Evolutionary conservation across 805 yeast genomes (phyloP).

Genomic region (Kluyveromyces lactis): DNA sequence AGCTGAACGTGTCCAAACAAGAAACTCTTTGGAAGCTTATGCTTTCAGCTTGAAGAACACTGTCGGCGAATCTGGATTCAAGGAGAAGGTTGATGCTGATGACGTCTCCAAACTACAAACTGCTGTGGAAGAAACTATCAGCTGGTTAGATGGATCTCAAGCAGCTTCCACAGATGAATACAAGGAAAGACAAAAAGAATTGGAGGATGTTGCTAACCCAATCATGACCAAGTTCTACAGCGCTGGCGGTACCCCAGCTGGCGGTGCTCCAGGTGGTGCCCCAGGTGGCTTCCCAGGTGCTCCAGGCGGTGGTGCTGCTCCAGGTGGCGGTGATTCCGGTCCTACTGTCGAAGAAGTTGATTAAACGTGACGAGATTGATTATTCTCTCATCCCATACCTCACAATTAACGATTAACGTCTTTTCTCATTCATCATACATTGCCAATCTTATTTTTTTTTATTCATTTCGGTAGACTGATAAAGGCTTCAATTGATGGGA

Average conservation of each 20-base stretch:
- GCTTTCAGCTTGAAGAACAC: slow-evolving; percentile 89
- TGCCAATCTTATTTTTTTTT: no score
- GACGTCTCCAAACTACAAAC: slow-evolving; percentile 63
- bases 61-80: slow-evolving; percentile 62
- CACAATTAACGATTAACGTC: no score
- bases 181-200: slow-evolving; percentile 89
- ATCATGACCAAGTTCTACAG: slow-evolving; percentile 96
- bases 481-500: no score
- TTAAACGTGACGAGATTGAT: slow-evolving; percentile 25
- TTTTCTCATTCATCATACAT: no score
- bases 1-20: slow-evolving; percentile 85
- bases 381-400: no score
- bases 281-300: slow-evolving; percentile 33
- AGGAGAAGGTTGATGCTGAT: slow-evolving; percentile 67
- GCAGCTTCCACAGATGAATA: slow-evolving; percentile 90
- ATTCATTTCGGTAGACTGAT: no score
- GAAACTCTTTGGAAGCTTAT: slow-evolving; percentile 93
- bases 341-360: slow-evolving; percentile 82
- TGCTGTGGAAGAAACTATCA: slow-evolving; percentile 77
- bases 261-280: slow-evolving; percentile 53
- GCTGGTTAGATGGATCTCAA: slow-evolving; percentile 91
- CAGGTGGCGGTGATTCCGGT: slow-evolving; percentile 41
- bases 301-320: slow-evolving; percentile 35
- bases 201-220: slow-evolving; percentile 92
- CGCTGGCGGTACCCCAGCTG: slow-evolving; percentile 79